These are phyloP conservation scores for Pisolithus marmoratus DNA, from an alignment of 768 basidiomycete genomes.

Conservation along the genomic window DNA sequence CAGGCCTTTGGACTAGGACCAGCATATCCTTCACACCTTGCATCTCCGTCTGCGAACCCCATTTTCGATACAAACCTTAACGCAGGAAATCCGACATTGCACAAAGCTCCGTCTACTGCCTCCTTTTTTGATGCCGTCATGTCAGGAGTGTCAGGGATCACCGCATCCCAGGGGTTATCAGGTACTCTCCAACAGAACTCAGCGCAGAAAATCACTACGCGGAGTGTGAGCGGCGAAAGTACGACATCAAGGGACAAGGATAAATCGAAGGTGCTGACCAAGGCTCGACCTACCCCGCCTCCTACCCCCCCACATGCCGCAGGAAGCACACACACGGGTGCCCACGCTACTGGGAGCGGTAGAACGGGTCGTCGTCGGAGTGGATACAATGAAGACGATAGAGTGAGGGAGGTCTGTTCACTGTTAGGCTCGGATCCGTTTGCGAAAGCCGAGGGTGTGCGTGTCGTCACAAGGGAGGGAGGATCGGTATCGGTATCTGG, in stretches of 20 bases:
- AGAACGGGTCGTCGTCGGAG: background rate
- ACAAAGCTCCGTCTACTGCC: background rate
- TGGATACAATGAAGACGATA: background rate
- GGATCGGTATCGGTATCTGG: background rate
- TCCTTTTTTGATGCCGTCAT: background rate
- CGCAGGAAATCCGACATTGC: background rate
- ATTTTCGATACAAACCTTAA: background rate
- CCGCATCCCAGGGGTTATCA: background rate
- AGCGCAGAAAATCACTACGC: background rate
- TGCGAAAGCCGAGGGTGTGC: constrained; percentile 50
- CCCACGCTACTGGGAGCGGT: constrained; percentile 3
- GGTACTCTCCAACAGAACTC: background rate
- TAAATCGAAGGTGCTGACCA: constrained; percentile 24
- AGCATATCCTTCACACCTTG: background rate
- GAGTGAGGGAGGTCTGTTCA: constrained; percentile 9
- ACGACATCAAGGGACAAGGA: background rate
- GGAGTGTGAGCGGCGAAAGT: background rate
- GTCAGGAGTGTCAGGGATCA: background rate
- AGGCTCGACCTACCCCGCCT: constrained; percentile 30
- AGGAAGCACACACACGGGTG: constrained; percentile 5
- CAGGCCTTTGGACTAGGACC: background rate
- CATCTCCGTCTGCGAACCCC: background rate
- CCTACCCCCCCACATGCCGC: constrained; percentile 13
- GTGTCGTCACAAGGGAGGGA: constrained; percentile 28
- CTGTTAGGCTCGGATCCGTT: constrained; percentile 39